Evolutionary conservation across 2,329 filamentous ascomycete genomes (phyloP), one percentile per base, ranked within the genome.

Genomic region (Diaporthe eres): DNA sequence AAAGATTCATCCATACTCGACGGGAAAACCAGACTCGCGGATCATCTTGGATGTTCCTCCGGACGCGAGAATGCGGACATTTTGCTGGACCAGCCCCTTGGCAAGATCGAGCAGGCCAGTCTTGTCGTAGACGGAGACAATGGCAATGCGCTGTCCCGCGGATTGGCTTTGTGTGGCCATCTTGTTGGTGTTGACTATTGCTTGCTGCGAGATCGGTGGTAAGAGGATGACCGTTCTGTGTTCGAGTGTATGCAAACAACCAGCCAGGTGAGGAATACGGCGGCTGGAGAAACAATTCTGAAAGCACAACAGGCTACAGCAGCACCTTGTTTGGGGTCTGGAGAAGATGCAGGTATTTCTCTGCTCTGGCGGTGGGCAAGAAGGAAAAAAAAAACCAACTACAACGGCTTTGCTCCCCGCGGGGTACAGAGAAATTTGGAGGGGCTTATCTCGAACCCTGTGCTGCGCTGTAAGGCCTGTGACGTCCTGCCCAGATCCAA

Each of bases 91-190:
- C 70, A 98, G 91, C 81, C 95, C 95, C 87, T 98, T 98, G 81
- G 95, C 95, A 80, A 98, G 90, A 86, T 98, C 96, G 80, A 98
- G 88, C 79, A 98, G 91, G 77, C 96, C 97, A 74, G 96, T 98
- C 92, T 99, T 99, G 90, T 99, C 95, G 85, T 97, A 98, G 88
- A 98, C 97, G 79, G 96, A 98, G 84, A 99, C 90, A 83, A 99
- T 98, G 80, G 97, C 97, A 89, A 90, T 90, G 83, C 90, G 88
- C 83, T 91, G 90, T 77, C 85, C 81, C 76, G 77, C 79, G 75
- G 80, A 81, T 85, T 86, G 86, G 42, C 55, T 63, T 15, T 60
- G n/a, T 31, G 71, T 55, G n/a, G 71, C 58, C 71, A 73, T 73
- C 47, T 47, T 44, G 37, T 15, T 10, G 17, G 44, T 44, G 34